These are phyloP conservation scores for Elongisporangium prolatum DNA, from an alignment of 352 stramenopile species.

Conservation along the genomic window DNA sequence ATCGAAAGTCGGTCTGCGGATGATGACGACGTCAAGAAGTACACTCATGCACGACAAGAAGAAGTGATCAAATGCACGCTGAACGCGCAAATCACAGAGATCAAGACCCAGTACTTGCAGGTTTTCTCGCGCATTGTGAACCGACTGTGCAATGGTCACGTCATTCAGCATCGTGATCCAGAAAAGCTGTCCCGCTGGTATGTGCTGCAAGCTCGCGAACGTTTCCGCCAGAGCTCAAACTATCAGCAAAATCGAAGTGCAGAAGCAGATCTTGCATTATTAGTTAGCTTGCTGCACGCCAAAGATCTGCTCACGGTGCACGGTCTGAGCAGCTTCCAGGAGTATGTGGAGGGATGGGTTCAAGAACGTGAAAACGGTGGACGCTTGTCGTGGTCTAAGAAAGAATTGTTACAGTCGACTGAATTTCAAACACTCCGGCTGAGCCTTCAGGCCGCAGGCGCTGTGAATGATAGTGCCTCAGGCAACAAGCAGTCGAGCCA, in stretches of 20 bases:
- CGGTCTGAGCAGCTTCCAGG: constrained; percentile 67
- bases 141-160: constrained; percentile 42
- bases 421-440: constrained; percentile 66
- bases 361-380: constrained; percentile 38
- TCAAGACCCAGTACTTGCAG: constrained; percentile 60
- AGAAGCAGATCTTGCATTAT: constrained; percentile 70
- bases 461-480: constrained; percentile 6
- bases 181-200: constrained; percentile 79
- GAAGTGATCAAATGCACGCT: constrained; percentile 79
- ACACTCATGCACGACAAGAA: constrained; percentile 79
- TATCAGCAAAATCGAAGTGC: constrained; percentile 65
- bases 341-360: constrained; percentile 58
- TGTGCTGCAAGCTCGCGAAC: constrained; percentile 70
- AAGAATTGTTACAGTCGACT: constrained; percentile 60
- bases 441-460: constrained; percentile 27
- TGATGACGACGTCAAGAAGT: constrained; percentile 92
- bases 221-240: constrained; percentile 58
- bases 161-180: constrained; percentile 64
- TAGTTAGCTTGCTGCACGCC: constrained; percentile 71
- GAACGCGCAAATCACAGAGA: constrained; percentile 47
- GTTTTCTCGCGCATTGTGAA: constrained; percentile 62
- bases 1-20: constrained; percentile 95
- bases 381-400: constrained; percentile 76
- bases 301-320: constrained; percentile 77
- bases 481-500: constrained; percentile 29